A percentile compares a stretch with the other conserved stretches of the same genome.
phyloP scores from a whole-genome alignment of 192 early-diverging fungal species.

The Jimgerdemannia flammicorona region DNA sequence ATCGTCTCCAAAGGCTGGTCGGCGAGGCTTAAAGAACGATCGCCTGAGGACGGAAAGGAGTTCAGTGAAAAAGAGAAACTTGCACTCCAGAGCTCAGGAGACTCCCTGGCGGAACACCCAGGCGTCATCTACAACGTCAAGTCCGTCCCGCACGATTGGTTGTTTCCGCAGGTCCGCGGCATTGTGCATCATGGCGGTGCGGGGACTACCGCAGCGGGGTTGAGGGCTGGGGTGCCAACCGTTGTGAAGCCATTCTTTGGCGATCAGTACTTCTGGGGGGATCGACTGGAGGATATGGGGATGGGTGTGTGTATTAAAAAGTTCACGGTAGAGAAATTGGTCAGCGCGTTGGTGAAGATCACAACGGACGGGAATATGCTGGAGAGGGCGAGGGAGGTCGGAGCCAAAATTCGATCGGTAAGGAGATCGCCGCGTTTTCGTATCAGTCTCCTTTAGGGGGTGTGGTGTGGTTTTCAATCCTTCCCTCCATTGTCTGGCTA shows the following conservation, averaged over 20 bases:
- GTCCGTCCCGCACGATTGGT: conserved; percentile 76
- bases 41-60: neutral
- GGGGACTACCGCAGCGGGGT: conserved; percentile 68
- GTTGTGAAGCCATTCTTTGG: conserved; percentile 71
- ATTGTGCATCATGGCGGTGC: conserved; percentile 81
- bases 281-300: conserved; percentile 59
- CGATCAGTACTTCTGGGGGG: conserved; percentile 71
- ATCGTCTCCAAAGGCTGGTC: conserved; percentile 77
- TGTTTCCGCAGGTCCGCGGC: conserved; percentile 59
- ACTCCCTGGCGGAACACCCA: conserved; percentile 26
- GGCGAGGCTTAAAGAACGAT: conserved; percentile 19
- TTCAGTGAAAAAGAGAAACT: neutral
- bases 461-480: too few relatives aligned
- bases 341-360: conserved; percentile 40
- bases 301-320: conserved; percentile 57
- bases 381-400: conserved; percentile 39
- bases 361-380: conserved; percentile 57
- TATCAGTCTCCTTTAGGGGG: neutral
- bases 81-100: too few relatives aligned
- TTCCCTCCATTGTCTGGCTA: too few relatives aligned
- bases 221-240: conserved; percentile 70
- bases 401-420: conserved; percentile 46
- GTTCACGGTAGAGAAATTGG: conserved; percentile 47
- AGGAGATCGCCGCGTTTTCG: neutral
- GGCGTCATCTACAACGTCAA: conserved; percentile 48